phyloP scores from a whole-genome alignment of 2,329 filamentous ascomycete species.

The Onygenales sp. region DNA sequence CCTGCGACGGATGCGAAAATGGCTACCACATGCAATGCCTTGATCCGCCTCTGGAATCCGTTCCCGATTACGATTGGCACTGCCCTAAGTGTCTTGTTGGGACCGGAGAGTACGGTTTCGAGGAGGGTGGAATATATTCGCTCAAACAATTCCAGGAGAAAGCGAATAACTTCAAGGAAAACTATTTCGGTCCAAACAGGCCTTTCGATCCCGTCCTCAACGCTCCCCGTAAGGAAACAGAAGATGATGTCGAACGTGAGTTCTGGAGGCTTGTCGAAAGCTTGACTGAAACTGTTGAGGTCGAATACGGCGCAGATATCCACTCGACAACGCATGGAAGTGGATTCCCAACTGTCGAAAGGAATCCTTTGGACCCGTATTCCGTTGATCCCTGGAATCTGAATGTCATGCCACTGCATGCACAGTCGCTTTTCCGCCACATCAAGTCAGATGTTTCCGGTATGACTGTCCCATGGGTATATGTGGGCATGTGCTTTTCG shows the following conservation, averaged over 20 bases:
- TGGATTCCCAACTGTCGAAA: conserved; percentile 90
- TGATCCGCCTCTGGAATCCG: conserved; percentile 69
- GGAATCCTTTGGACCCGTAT: conserved; percentile 77
- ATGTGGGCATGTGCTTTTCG: conserved; percentile 98
- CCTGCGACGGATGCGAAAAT: conserved; percentile 87
- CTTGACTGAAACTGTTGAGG: conserved; percentile 89
- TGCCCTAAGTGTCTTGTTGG: conserved; percentile 91
- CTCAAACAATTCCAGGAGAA: conserved; percentile 94
- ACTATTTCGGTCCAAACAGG: conserved; percentile 86
- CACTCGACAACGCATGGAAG: conserved; percentile 97
- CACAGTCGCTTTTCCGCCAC: conserved; percentile 87
- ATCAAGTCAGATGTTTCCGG: conserved; percentile 98
- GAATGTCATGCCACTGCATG: conserved; percentile 80
- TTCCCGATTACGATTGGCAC: conserved; percentile 86
- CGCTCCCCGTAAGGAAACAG: conserved; percentile 69
- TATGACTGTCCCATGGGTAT: conserved; percentile 98
- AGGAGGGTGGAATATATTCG: conserved; percentile 92
- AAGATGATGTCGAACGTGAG: conserved; percentile 91
- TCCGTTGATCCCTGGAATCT: conserved; percentile 92
- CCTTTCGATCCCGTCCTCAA: conserved; percentile 78
- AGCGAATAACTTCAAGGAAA: conserved; percentile 87
- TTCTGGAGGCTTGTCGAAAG: conserved; percentile 95
- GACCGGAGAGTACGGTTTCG: conserved; percentile 93
- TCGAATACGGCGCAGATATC: conserved; percentile 96
- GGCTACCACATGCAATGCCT: conserved; percentile 82